Evolutionary conservation across 2,329 filamentous ascomycete species (phyloP).

Genomic region (Sporothrix luriei): DNA sequence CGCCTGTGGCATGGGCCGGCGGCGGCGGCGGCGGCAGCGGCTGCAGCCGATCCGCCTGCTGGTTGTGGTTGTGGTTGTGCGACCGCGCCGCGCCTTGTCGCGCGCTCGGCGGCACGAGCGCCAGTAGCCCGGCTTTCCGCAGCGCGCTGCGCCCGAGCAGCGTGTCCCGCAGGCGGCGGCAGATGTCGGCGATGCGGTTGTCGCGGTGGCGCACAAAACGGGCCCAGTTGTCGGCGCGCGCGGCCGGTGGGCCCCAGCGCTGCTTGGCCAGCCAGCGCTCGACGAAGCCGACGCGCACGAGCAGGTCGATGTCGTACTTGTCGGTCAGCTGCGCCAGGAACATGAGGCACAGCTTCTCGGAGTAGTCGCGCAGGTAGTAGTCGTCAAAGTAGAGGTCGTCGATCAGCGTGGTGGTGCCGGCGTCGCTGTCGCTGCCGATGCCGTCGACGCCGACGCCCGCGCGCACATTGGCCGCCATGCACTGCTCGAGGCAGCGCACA

Average conservation of each 20-base stretch:
- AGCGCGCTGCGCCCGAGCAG: slow-evolving; percentile 56
- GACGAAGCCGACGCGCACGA: slow-evolving; percentile 67
- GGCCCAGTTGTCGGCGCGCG: slow-evolving; percentile 56
- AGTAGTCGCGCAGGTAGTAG: slow-evolving; percentile 63
- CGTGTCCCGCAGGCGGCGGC: slow-evolving; percentile 53
- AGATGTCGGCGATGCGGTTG: slow-evolving; percentile 59
- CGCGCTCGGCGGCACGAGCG: slow-evolving; percentile 38
- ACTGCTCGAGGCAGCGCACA: slow-evolving; percentile 62
- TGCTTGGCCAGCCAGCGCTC: slow-evolving; percentile 75
- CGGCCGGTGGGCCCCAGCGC: slow-evolving; percentile 60
- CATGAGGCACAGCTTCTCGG: slow-evolving; percentile 62
- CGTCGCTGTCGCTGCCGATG: neutral
- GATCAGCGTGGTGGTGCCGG: slow-evolving; percentile 54
- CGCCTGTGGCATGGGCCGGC: too few species aligned
- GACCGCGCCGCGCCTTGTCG: neutral
- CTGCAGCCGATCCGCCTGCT: slow-evolving; percentile 43
- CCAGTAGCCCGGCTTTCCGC: slow-evolving; percentile 54
- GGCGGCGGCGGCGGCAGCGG: slow-evolving; percentile 38
- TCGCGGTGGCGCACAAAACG: slow-evolving; percentile 45
- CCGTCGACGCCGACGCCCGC: neutral
- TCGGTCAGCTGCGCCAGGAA: slow-evolving; percentile 62
- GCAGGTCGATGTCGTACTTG: slow-evolving; percentile 58
- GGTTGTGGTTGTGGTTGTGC: neutral
- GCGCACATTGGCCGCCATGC: slow-evolving; percentile 48
- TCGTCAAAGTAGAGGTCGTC: slow-evolving; percentile 63